A percentile compares a stretch with the other conserved stretches of the same genome.
phyloP scores from a whole-genome alignment of 257 asterid genomes.

The Primulina huaijiensis region DNA sequence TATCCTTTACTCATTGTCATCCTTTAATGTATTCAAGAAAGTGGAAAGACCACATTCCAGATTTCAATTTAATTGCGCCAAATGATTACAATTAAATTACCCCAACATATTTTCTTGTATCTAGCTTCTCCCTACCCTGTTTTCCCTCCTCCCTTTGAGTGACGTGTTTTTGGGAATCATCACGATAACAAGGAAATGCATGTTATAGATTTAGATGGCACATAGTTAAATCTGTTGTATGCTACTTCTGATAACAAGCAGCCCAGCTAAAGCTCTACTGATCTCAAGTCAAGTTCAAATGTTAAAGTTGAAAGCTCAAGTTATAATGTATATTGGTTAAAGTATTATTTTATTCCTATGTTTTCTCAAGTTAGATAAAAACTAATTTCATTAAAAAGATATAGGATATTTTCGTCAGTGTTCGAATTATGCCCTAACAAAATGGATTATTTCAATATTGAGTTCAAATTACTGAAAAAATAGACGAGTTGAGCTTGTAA shows the following conservation, averaged over 20 bases:
- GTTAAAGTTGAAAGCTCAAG: background rate
- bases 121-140: background rate
- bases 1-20: no score
- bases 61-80: no score
- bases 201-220: no score
- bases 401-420: no score
- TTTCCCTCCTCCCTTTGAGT: background rate
- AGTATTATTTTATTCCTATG: no score
- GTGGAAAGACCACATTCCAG: background rate
- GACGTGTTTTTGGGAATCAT: background rate
- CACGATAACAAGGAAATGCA: background rate
- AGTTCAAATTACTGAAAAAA: background rate
- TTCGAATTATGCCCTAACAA: no score
- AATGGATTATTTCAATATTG: background rate
- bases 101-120: background rate
- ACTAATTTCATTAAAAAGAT: no score
- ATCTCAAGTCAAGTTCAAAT: background rate
- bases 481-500: background rate
- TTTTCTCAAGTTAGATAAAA: no score
- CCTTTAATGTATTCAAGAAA: background rate
- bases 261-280: background rate
- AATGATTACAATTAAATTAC: background rate
- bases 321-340: no score
- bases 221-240: background rate
- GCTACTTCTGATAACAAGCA: background rate